phyloP scores from a whole-genome alignment of 139 green algal genomes.

The Chlamydomonas sp. region DNA sequence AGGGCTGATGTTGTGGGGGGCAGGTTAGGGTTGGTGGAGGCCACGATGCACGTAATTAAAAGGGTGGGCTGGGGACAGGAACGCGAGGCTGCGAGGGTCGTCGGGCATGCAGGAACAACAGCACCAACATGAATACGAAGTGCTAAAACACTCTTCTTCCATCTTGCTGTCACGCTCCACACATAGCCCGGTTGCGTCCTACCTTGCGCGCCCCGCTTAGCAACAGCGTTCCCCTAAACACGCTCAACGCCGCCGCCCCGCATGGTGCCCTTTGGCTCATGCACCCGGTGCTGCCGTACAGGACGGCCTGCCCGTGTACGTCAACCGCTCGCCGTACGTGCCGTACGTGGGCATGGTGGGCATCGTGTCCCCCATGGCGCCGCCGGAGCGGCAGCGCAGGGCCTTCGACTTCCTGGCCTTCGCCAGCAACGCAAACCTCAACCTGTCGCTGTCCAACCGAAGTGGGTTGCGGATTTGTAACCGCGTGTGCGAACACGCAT shows the following conservation, averaged over 20 bases:
- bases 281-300: neutral
- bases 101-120: neutral
- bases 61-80: neutral
- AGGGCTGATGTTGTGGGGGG: neutral
- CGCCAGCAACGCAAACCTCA: neutral
- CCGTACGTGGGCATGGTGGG: constrained; percentile 13
- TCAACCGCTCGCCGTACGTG: constrained; percentile 38
- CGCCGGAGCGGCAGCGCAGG: neutral
- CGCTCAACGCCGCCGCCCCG: too few species aligned
- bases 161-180: too few species aligned
- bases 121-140: neutral
- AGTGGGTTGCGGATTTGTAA: neutral
- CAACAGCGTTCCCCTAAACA: too few species aligned
- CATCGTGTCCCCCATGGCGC: neutral
- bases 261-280: too few species aligned
- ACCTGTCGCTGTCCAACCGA: constrained; percentile 3
- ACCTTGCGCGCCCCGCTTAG: too few species aligned
- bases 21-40: neutral
- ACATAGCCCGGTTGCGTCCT: too few species aligned
- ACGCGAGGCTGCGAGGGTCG: neutral
- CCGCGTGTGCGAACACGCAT: too few species aligned
- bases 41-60: too few species aligned
- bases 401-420: constrained; percentile 20
- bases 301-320: constrained; percentile 4
- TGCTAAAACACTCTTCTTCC: neutral